Base-by-base conservation (phyloP, 192 early-diverging fungal species). In the Coemansia sp. region DNA sequence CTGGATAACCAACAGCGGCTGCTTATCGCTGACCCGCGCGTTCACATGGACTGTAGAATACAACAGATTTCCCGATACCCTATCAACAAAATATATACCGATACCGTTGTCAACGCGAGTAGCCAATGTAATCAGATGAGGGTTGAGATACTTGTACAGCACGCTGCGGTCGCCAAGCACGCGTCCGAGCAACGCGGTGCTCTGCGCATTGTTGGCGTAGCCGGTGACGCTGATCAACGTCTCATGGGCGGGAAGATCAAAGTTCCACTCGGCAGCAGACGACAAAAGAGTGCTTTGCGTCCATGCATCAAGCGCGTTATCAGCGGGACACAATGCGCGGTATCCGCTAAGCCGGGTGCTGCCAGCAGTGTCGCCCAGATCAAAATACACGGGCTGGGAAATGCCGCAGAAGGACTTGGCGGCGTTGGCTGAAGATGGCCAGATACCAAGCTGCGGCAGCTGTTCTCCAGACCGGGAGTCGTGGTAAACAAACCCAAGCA, bases 71-170 rank as follows among this genome's bases (percentile, higher is more conserved):
- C 98, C 98, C 18, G 91, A 92, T 55, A 98, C 93, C 18, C 91
- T 84, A 76, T 99, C 98, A 28, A 98, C 64, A 35, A 99, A 62
- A 74, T 95, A 95, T 4, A 98, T 58, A 35, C 73, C 88, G 18
- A 96, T 71, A 28, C 83, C 79, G 39, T 35, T 51, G 39, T 12
- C 58, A 53, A 66, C 64, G 34, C 85, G 65, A 5, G 95, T 90
- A 45, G 91, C 90, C 15, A 97, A 68, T 0, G 92, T 90, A 41
- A 92, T 71, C 20, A 96, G 67, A 77, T 98, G 93, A 53, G 98
- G 97, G 81, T 96, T 98, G 66, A 98, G 86, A 83, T 98, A 99
- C 79, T 99, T 99, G 91, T 97, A 99, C n/a, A 95, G 88, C 5
- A 99, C 98, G 41, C 88, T 90, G 35, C 98, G 93, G 75, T 98